Conservation (phyloP, 345 rosid genomes). For the Eucalyptus erythrocorys region DNA sequence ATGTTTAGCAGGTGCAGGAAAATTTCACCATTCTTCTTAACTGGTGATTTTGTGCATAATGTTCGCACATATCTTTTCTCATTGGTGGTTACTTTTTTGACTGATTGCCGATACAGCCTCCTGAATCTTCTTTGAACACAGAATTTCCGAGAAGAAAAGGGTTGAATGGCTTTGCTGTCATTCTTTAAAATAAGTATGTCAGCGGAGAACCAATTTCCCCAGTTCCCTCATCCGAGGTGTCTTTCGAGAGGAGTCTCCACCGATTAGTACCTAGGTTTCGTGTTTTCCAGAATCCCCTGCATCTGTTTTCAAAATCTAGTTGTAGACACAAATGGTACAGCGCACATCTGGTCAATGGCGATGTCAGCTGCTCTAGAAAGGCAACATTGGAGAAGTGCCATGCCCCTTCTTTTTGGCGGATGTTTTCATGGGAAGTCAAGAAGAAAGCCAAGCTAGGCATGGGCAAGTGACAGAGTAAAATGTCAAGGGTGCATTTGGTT, state of each 20-base stretch:
- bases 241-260: neutral
- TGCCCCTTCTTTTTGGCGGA: neutral
- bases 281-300: neutral
- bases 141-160: conserved; percentile 1
- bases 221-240: neutral
- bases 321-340: neutral
- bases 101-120: neutral
- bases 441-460: neutral
- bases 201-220: neutral
- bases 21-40: neutral
- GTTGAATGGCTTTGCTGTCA: neutral
- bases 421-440: neutral
- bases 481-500: neutral
- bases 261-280: neutral
- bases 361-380: neutral
- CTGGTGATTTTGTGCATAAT: neutral
- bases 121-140: neutral
- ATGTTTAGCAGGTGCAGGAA: neutral
- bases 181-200: neutral
- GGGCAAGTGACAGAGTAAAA: neutral
- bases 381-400: neutral
- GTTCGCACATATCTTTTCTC: neutral
- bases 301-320: neutral
- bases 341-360: neutral
- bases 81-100: neutral